A percentile compares a stretch with the other conserved stretches of the same genome.
Evolutionary conservation across 345 rosid species (phyloP).

Genomic region (Rhodamnia argentea): DNA sequence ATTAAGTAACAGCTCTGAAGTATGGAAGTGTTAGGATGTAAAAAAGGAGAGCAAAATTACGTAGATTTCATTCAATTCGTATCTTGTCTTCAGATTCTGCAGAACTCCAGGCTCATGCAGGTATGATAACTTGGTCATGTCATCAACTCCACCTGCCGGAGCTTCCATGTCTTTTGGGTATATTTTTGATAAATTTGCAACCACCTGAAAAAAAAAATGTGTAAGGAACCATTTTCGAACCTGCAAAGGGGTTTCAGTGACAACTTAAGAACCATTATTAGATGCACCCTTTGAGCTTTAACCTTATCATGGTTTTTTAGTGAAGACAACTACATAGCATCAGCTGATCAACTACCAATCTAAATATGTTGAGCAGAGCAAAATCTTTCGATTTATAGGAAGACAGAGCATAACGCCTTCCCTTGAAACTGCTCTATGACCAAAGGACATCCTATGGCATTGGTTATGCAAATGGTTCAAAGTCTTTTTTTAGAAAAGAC

Average conservation of each 20-base stretch:
- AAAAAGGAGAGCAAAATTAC: slow-evolving; percentile 28
- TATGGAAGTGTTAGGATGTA: neutral
- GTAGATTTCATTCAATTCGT: slow-evolving; percentile 87
- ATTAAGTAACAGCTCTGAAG: neutral
- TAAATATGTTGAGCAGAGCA: neutral
- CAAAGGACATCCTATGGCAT: neutral
- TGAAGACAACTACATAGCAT: neutral
- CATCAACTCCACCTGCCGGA: slow-evolving; percentile 94
- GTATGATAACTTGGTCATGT: slow-evolving; percentile 92
- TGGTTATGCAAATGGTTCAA: neutral
- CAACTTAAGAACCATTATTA: neutral
- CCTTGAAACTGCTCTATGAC: neutral
- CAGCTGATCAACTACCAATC: neutral
- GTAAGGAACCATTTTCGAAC: neutral
- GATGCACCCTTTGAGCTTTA: neutral
- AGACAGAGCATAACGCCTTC: neutral
- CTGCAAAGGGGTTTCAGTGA: neutral
- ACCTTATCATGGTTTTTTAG: neutral
- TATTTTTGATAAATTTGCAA: slow-evolving; percentile 52
- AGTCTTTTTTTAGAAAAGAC: neutral
- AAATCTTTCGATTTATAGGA: neutral
- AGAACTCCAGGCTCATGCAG: slow-evolving; percentile 95
- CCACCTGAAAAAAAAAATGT: slow-evolving; percentile 28
- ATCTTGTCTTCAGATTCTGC: slow-evolving; percentile 67
- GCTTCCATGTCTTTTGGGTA: slow-evolving; percentile 90